phyloP scores from a whole-genome alignment of 202 grass and related monocot genomes.

The Schoenoplectus triqueter region DNA sequence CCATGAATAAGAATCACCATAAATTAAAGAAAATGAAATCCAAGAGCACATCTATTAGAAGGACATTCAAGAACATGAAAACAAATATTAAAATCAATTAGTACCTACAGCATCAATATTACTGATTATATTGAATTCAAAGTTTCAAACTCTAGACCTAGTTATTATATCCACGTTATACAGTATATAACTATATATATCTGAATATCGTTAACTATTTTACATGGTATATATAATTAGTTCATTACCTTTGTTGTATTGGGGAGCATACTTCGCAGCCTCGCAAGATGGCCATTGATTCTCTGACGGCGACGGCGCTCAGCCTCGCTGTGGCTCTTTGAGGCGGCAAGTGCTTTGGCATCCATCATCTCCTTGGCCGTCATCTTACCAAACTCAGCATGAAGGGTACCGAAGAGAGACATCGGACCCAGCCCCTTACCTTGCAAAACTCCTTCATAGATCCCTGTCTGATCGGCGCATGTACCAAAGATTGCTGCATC shows the following conservation, averaged over 20 bases:
- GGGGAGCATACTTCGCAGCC: conserved; percentile 86
- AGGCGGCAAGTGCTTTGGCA: conserved; percentile 91
- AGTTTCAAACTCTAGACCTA: not conserved
- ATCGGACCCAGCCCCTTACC: conserved; percentile 50
- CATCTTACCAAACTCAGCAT: conserved; percentile 84
- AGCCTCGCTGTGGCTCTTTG: conserved; percentile 96
- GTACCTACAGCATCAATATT: not conserved
- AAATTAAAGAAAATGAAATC: not conserved
- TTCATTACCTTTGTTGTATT: conserved; percentile 86
- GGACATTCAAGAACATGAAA: not conserved
- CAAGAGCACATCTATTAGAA: not conserved
- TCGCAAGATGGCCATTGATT: conserved; percentile 87
- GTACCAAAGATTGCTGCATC: conserved; percentile 15
- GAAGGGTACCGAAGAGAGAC: conserved; percentile 66
- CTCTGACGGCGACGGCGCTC: conserved; percentile 91
- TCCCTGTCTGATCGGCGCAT: conserved; percentile 42
- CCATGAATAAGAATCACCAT: not conserved
- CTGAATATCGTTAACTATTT: not conserved
- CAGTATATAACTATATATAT: too few species aligned
- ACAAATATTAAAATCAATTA: not conserved
- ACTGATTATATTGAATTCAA: not conserved
- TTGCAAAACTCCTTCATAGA: conserved; percentile 42
- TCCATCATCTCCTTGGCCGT: conserved; percentile 91
- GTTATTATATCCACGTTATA: too few species aligned
- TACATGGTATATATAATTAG: conserved; percentile 26